Conservation (phyloP, 2,329 filamentous ascomycete species). For the Trichothecium roseum region DNA sequence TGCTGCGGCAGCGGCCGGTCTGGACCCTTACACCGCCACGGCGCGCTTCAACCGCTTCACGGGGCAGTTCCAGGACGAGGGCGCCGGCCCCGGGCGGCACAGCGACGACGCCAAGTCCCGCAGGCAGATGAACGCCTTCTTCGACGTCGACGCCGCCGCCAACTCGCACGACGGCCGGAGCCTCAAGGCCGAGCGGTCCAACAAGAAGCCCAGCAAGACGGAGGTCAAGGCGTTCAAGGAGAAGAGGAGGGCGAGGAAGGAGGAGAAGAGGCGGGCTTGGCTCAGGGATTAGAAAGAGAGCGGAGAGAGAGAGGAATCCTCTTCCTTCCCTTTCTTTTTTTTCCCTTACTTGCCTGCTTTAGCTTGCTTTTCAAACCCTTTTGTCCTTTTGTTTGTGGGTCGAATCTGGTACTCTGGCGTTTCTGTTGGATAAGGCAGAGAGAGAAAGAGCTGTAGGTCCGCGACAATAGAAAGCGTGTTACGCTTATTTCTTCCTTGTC, state of each 20-base stretch:
- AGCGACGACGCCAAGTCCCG: conserved; percentile 79
- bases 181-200: conserved; percentile 79
- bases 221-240: conserved; percentile 89
- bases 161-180: conserved; percentile 85
- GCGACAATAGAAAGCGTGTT: too few relatives aligned
- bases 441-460: too few relatives aligned
- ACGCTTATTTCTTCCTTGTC: too few relatives aligned
- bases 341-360: too few relatives aligned
- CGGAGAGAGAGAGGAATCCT: neutral
- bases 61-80: conserved; percentile 64
- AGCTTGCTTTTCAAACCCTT: too few relatives aligned
- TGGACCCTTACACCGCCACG: conserved; percentile 51
- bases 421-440: too few relatives aligned
- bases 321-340: too few relatives aligned
- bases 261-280: conserved; percentile 91
- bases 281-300: conserved; percentile 56
- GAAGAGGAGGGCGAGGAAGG: conserved; percentile 79
- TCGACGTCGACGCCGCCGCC: conserved; percentile 89
- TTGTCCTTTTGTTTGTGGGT: too few relatives aligned
- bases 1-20: conserved; percentile 15
- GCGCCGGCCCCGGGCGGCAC: conserved; percentile 63
- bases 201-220: conserved; percentile 73
- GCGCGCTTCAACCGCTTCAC: conserved; percentile 89
- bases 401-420: too few relatives aligned
- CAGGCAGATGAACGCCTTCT: conserved; percentile 87